These are phyloP conservation scores for Ustilago shanxiensis DNA, from an alignment of 1,284 basidiomycete genomes.

Conservation along the genomic window DNA sequence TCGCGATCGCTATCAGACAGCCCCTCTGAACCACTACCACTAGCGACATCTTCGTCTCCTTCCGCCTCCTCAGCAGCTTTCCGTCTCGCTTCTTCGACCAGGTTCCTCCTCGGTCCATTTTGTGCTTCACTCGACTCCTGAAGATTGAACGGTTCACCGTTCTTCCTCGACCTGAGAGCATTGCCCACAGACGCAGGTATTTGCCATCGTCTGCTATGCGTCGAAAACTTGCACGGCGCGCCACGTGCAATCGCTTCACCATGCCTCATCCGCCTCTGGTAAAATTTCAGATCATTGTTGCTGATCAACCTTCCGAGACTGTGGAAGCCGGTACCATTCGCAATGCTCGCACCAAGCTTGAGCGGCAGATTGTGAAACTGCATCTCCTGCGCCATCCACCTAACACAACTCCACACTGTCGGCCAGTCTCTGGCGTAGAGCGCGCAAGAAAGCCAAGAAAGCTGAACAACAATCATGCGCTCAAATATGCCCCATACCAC, in stretches of 20 bases:
- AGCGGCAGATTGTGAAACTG: slow-evolving; percentile 65
- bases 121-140: not conserved
- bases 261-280: slow-evolving; percentile 60
- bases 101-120: slow-evolving; percentile 12
- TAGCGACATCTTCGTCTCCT: slow-evolving; percentile 19
- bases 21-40: slow-evolving; percentile 41
- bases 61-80: slow-evolving; percentile 36
- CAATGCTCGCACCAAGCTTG: slow-evolving; percentile 52
- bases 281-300: slow-evolving; percentile 55
- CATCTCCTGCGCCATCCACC: slow-evolving; percentile 55
- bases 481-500: slow-evolving; percentile 58
- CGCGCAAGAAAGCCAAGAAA: slow-evolving; percentile 62
- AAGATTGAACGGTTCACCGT: not conserved
- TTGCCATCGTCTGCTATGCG: slow-evolving; percentile 24
- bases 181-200: slow-evolving; percentile 18
- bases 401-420: slow-evolving; percentile 45
- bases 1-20: slow-evolving; percentile 50
- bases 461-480: slow-evolving; percentile 53
- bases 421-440: slow-evolving; percentile 59
- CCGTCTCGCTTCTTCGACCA: slow-evolving; percentile 8
- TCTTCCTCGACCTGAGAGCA: not conserved
- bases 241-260: slow-evolving; percentile 57
- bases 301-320: slow-evolving; percentile 52
- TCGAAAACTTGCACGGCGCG: slow-evolving; percentile 25
- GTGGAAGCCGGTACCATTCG: slow-evolving; percentile 59